These are phyloP conservation scores for Agapanthus africanus DNA, from an alignment of 106 monocot genomes.

Conservation along the genomic window DNA sequence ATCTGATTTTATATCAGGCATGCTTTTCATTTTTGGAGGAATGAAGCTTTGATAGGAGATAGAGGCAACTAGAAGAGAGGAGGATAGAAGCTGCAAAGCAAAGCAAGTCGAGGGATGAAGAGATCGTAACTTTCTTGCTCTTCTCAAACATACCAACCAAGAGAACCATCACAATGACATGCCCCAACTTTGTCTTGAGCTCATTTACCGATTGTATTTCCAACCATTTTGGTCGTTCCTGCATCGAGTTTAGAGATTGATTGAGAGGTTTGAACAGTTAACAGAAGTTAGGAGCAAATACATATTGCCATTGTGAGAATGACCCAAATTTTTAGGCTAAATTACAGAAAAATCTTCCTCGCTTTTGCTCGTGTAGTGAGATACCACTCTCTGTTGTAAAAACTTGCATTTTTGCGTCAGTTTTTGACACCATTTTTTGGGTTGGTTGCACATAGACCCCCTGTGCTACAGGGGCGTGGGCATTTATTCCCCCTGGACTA, in stretches of 20 bases:
- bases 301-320: background rate
- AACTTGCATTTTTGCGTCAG: too few relatives aligned
- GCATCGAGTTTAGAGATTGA: background rate
- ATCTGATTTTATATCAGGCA: background rate
- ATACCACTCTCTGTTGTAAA: too few relatives aligned
- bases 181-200: slow-evolving; percentile 93
- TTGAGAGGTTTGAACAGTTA: background rate
- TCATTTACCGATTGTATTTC: slow-evolving; percentile 80
- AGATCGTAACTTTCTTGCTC: slow-evolving; percentile 66
- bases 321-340: background rate
- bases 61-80: slow-evolving; percentile 69
- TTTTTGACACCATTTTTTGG: too few relatives aligned
- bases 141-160: slow-evolving; percentile 90
- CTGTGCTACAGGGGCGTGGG: too few relatives aligned
- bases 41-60: slow-evolving; percentile 73
- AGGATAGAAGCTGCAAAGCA: slow-evolving; percentile 83
- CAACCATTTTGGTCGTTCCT: slow-evolving; percentile 90
- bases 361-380: too few relatives aligned
- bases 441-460: too few relatives aligned
- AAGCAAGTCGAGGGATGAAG: slow-evolving; percentile 45
- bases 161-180: slow-evolving; percentile 85
- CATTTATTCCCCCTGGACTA: too few relatives aligned
- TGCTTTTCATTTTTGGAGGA: slow-evolving; percentile 17
- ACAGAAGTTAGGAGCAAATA: background rate
- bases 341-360: too few relatives aligned